These are phyloP conservation scores for Schizochytrium sp. DNA, from an alignment of 108 stramenopile genomes.

Conservation along the genomic window DNA sequence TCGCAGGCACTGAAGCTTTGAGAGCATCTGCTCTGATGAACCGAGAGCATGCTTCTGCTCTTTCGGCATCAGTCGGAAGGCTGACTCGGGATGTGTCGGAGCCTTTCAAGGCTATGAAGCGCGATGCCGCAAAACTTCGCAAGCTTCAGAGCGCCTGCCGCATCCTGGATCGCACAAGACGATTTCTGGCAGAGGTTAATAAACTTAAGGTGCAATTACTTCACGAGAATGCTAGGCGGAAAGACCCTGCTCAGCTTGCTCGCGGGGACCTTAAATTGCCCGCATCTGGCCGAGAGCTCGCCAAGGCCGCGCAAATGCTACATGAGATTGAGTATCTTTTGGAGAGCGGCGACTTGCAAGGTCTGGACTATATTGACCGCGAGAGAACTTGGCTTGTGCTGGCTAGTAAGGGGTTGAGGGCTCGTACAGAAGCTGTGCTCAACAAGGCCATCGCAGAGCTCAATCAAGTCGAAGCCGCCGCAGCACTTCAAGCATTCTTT, in stretches of 20 bases:
- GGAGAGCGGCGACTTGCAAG: slow-evolving; percentile 22
- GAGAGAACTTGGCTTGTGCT: slow-evolving; percentile 2
- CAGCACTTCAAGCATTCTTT: slow-evolving; percentile 58
- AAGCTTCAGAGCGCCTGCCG: slow-evolving; percentile 29
- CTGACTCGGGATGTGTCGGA: slow-evolving; percentile 37
- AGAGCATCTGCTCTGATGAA: not conserved
- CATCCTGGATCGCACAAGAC: slow-evolving; percentile 7
- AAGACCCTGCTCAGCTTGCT: slow-evolving; percentile 4
- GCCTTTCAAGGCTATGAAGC: slow-evolving; percentile 38
- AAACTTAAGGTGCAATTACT: slow-evolving; percentile 29
- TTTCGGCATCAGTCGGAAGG: slow-evolving; percentile 26
- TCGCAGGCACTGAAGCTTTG: slow-evolving; percentile 15
- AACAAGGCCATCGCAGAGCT: slow-evolving; percentile 54
- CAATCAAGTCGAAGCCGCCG: slow-evolving; percentile 23
- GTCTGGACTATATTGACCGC: not conserved
- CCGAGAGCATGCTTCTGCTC: slow-evolving; percentile 19
- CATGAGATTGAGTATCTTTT: slow-evolving; percentile 43
- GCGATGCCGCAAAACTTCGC: slow-evolving; percentile 52
- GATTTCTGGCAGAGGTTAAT: not conserved
- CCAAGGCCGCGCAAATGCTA: slow-evolving; percentile 28
- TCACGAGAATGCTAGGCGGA: not conserved
- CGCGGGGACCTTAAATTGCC: slow-evolving; percentile 1
- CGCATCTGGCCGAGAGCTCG: slow-evolving; percentile 40
- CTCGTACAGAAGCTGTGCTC: slow-evolving; percentile 29
- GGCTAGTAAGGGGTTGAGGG: slow-evolving; percentile 25